These are phyloP conservation scores for Chiua sp. DNA, from an alignment of 1,284 basidiomycete genomes.

Conservation along the genomic window DNA sequence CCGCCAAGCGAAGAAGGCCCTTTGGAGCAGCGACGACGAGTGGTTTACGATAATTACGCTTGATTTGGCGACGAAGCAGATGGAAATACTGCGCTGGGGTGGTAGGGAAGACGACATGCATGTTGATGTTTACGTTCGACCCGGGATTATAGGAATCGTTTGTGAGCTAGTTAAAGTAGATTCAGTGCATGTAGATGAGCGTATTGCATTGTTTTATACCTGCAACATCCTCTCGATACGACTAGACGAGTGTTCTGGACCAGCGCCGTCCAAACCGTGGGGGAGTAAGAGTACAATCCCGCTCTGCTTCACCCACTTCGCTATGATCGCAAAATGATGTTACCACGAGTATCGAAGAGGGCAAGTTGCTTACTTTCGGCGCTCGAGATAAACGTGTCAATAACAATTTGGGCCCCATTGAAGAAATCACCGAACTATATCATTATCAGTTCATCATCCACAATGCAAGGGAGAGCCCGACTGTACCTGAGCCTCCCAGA, in stretches of 20 bases:
- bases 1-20: slow-evolving; percentile 77
- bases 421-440: slow-evolving; percentile 87
- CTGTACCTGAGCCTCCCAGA: slow-evolving; percentile 87
- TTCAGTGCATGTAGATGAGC: neutral
- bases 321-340: slow-evolving; percentile 43
- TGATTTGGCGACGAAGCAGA: slow-evolving; percentile 81
- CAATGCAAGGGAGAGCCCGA: neutral
- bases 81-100: slow-evolving; percentile 93
- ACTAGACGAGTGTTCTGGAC: slow-evolving; percentile 89
- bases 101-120: slow-evolving; percentile 86
- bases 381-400: slow-evolving; percentile 87
- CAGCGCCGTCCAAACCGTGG: slow-evolving; percentile 88
- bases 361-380: slow-evolving; percentile 70
- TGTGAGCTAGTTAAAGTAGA: slow-evolving; percentile 54
- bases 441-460: neutral
- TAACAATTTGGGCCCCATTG: slow-evolving; percentile 88
- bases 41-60: slow-evolving; percentile 85
- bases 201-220: slow-evolving; percentile 40
- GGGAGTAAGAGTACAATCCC: slow-evolving; percentile 87
- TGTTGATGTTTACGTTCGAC: slow-evolving; percentile 63
- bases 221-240: slow-evolving; percentile 88
- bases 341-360: neutral
- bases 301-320: slow-evolving; percentile 94
- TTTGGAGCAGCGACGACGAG: slow-evolving; percentile 86
- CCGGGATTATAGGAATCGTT: slow-evolving; percentile 63